These are phyloP conservation scores for Wickerhamomyces strasburgensis DNA, from an alignment of 805 yeast species.

Conservation along the genomic window DNA sequence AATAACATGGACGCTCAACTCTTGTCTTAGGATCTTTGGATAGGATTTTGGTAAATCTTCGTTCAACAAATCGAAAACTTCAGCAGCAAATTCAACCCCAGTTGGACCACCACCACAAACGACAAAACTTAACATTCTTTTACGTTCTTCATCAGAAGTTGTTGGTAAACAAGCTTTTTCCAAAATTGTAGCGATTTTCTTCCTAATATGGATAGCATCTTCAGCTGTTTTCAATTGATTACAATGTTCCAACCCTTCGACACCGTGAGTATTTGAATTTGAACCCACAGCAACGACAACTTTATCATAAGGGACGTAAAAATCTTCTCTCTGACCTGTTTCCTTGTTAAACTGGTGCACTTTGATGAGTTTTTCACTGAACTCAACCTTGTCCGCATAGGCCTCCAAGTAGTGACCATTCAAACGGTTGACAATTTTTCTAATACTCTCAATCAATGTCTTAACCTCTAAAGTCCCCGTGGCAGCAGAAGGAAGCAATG, in stretches of 20 bases:
- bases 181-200: slow-evolving; percentile 47
- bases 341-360: slow-evolving; percentile 41
- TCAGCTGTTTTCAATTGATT: slow-evolving; percentile 60
- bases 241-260: slow-evolving; percentile 60
- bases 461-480: slow-evolving; percentile 66
- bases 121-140: slow-evolving; percentile 54
- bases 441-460: slow-evolving; percentile 58
- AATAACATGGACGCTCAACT: slow-evolving; percentile 61
- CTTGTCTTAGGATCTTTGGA: slow-evolving; percentile 58
- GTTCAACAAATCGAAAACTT: slow-evolving; percentile 58
- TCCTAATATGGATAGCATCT: slow-evolving; percentile 54
- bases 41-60: slow-evolving; percentile 55
- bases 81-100: slow-evolving; percentile 72
- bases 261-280: slow-evolving; percentile 65
- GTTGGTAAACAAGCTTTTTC: slow-evolving; percentile 65
- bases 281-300: slow-evolving; percentile 68
- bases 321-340: slow-evolving; percentile 36
- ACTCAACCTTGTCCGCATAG: slow-evolving; percentile 52
- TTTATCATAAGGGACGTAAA: slow-evolving; percentile 69
- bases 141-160: slow-evolving; percentile 58
- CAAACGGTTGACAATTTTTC: slow-evolving; percentile 47
- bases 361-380: slow-evolving; percentile 52
- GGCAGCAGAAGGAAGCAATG: slow-evolving; percentile 64
- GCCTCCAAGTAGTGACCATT: slow-evolving; percentile 63
- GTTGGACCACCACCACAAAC: slow-evolving; percentile 77